Conservation (phyloP, 2,329 filamentous ascomycete genomes). For the Phialophora expanda region DNA sequence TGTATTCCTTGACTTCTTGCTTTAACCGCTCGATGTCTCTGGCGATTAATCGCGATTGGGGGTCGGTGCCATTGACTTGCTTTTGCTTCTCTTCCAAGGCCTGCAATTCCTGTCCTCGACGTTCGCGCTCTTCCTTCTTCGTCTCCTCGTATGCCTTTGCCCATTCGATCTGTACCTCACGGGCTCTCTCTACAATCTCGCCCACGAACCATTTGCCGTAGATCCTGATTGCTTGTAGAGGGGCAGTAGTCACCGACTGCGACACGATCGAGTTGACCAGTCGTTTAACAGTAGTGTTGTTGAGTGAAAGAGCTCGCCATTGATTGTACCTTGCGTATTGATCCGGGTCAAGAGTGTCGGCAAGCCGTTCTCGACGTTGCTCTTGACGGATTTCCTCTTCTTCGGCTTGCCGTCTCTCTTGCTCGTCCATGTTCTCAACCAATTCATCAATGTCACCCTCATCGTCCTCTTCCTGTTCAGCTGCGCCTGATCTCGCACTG, state of each 20-base stretch:
- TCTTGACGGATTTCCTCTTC: conserved; percentile 35
- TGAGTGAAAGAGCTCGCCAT: conserved; percentile 43
- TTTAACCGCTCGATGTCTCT: conserved; percentile 38
- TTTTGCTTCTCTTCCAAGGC: conserved; percentile 45
- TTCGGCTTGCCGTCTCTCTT: conserved; percentile 33
- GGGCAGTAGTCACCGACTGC: conserved; percentile 68
- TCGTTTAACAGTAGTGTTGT: conserved; percentile 57
- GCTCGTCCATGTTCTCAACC: conserved; percentile 38
- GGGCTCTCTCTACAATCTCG: conserved; percentile 68
- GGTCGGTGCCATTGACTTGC: conserved; percentile 39
- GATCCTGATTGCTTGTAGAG: conserved; percentile 67
- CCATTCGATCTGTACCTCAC: conserved; percentile 64
- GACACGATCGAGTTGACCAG: conserved; percentile 71
- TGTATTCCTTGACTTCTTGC: conserved; percentile 44
- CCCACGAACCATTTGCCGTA: conserved; percentile 71
- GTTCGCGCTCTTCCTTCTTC: conserved; percentile 60
- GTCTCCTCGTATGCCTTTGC: conserved; percentile 58
- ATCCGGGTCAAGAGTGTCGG: conserved; percentile 34
- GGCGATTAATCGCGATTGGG: conserved; percentile 33
- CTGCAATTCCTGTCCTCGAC: conserved; percentile 62
- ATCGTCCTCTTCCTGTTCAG: conserved; percentile 39
- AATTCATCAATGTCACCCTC: conserved; percentile 38
- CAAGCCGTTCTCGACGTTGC: conserved; percentile 33
- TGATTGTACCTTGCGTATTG: conserved; percentile 35
- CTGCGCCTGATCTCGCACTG: conserved; percentile 34